A percentile compares a stretch with the other conserved stretches of the same genome.
phyloP scores from a whole-genome alignment of 305 asterid genomes.

The Fraxinus nigra region DNA sequence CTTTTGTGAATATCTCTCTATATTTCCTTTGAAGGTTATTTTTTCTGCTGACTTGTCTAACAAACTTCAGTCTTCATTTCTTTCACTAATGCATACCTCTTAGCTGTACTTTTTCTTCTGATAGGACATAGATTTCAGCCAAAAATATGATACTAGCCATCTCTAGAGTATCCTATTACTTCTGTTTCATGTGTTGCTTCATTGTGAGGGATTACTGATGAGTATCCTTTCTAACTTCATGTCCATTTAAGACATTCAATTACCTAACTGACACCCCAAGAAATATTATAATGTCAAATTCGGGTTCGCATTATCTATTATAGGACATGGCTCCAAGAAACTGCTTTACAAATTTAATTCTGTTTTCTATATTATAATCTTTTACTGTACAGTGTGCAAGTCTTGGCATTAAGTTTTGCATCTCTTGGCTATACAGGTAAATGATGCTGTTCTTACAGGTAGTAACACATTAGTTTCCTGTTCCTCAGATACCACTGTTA shows the following conservation, averaged over 20 bases:
- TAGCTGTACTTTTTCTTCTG: constrained; percentile 18
- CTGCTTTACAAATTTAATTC: constrained; percentile 2
- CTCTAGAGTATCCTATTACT: constrained; percentile 2
- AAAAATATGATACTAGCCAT: constrained; percentile 5
- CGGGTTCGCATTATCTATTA: constrained; percentile 1
- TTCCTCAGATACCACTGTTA: constrained; percentile 92
- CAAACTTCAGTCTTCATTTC: not conserved
- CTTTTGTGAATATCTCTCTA: not conserved
- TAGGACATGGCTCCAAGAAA: constrained; percentile 8
- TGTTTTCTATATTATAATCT: not conserved
- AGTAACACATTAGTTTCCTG: constrained; percentile 80
- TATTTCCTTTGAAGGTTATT: constrained; percentile 2
- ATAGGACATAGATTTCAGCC: constrained; percentile 5
- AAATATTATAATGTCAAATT: constrained; percentile 2
- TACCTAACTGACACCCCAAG: not conserved
- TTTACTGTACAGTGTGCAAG: constrained; percentile 1
- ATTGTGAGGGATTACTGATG: not conserved
- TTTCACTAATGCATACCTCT: constrained; percentile 6
- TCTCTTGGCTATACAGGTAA: constrained; percentile 59
- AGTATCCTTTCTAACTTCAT: constrained; percentile 4
- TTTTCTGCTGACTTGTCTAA: constrained; percentile 4
- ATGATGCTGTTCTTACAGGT: constrained; percentile 74
- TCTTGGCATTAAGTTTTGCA: constrained; percentile 19
- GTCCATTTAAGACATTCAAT: not conserved
- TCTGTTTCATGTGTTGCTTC: not conserved